Base-by-base conservation (phyloP, 495 filamentous ascomycete genomes). In the Corynascus novoguineensis region DNA sequence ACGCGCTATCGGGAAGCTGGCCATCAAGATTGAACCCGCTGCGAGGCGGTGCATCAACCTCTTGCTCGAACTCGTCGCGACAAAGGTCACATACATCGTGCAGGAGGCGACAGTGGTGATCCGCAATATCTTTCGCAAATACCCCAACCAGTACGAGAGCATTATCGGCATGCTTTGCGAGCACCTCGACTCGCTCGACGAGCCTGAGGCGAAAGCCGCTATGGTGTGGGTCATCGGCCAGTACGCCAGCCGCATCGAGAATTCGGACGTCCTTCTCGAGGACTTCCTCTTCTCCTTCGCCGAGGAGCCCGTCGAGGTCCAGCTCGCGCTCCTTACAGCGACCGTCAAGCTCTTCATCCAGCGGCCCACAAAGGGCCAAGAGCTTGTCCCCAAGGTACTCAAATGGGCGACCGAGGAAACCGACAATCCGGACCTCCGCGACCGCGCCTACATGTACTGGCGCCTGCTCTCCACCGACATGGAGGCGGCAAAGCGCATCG, bases 81-180 rank as follows among this genome's bases (percentile, higher is more conserved):
- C 93, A n/a, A 97, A 97, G 73, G 89, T 99, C 46, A 90, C 89
- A n/a, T 99, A 99, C 69, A 97, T 99, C 52, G 93, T 99, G 5
- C 93, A 99, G 71, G 93, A 99, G 73, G 93, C 93, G n/a, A 99
- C 95, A 0, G 93, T 99, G 24, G 93, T 99, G 19, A 99, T 99
- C 65, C 86, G 90, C 60, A 97, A 99, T 71, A 97, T 99, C 66
- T 97, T 99, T 81, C 84, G 93, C 57, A 97, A 97, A 72, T 99
- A 99, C 68, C 93, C 93, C 5, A 96, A 97, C 68, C 87, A 95
- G 68, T 99, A 99, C 70, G 93, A 99, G 72, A 88, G 86, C 56
- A 97, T 99, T 73, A 99, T 99, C 69, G 84, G 85, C 14, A 90
- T 90, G 7, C 83, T 99, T 1, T 97, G 95, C 74, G 88, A 96